These are phyloP conservation scores for Calycina marina DNA, from an alignment of 2,329 filamentous ascomycete genomes.

Conservation along the genomic window DNA sequence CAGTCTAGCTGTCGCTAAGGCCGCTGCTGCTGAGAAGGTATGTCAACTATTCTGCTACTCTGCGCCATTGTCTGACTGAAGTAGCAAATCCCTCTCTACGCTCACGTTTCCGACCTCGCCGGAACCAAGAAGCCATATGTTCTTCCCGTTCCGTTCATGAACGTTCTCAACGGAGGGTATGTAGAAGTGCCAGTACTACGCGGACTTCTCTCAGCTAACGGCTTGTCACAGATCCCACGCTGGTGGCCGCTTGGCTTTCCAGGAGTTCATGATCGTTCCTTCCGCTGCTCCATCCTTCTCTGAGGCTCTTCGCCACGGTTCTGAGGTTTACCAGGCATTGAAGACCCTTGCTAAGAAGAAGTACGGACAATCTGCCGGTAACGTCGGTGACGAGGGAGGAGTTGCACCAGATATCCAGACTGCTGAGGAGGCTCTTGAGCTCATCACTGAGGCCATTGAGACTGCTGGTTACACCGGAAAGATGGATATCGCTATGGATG, in stretches of 20 bases:
- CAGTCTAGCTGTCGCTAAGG: conserved; percentile 73
- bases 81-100: conserved; percentile 68
- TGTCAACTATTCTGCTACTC: too few relatives aligned
- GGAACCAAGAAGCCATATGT: conserved; percentile 88
- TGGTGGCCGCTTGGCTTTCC: conserved; percentile 87
- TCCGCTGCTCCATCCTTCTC: conserved; percentile 73
- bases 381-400: conserved; percentile 99
- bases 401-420: conserved; percentile 98
- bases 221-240: conserved; percentile 70
- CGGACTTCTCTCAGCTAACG: conserved; percentile 8
- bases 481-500: conserved; percentile 98
- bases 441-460: conserved; percentile 91
- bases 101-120: conserved; percentile 74
- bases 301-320: conserved; percentile 89
- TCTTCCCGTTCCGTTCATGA: conserved; percentile 84
- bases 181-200: conserved; percentile 2
- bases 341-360: conserved; percentile 97
- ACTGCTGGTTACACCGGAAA: conserved; percentile 88
- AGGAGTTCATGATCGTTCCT: conserved; percentile 93
- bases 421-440: conserved; percentile 86
- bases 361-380: conserved; percentile 97
- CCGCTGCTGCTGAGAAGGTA: conserved; percentile 75
- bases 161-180: conserved; percentile 65
- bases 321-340: conserved; percentile 96
- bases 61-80: too few relatives aligned